Percentiles rank a stretch among this genome's conserved stretches.
Evolutionary conservation across 2,329 filamentous ascomycete genomes (phyloP).

Genomic region (Blastomyces gilchristii): DNA sequence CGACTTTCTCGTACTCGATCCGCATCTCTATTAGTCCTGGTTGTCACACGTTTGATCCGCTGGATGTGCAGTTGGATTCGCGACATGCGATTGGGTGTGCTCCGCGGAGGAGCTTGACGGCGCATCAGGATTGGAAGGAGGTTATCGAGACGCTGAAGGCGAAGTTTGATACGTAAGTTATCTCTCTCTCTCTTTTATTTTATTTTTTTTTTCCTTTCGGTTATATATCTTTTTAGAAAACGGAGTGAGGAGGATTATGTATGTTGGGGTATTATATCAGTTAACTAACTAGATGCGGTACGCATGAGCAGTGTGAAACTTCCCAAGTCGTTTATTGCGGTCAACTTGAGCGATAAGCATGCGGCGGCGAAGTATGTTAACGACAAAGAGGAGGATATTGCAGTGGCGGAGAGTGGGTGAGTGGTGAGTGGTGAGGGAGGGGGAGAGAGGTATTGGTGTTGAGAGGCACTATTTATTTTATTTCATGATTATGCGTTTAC

Average conservation of each 20-base stretch:
- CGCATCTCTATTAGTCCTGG: constrained; percentile 92
- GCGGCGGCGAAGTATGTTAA: constrained; percentile 17
- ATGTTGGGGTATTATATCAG: no score
- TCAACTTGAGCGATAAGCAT: constrained; percentile 43
- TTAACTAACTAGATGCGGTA: constrained; percentile 9
- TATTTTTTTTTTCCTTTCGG: constrained; percentile 11
- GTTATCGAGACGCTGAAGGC: constrained; percentile 91
- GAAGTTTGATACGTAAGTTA: constrained; percentile 81
- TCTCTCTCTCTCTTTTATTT: constrained; percentile 3
- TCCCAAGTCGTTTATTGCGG: constrained; percentile 42
- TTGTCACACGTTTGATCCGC: constrained; percentile 89
- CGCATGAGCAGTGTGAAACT: constrained; percentile 36
- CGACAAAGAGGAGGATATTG: background rate
- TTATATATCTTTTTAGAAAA: background rate
- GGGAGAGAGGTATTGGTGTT: background rate
- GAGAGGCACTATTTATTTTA: background rate
- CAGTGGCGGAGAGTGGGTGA: background rate
- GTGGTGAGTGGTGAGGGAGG: background rate
- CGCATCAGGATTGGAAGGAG: constrained; percentile 89
- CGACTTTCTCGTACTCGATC: constrained; percentile 86
- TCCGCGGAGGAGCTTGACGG: constrained; percentile 76
- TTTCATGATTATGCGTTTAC: background rate
- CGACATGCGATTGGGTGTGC: constrained; percentile 94
- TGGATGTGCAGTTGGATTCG: constrained; percentile 92
- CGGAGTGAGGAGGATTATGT: background rate